A percentile compares a stretch with the other conserved stretches of the same genome.
These are phyloP conservation scores for Sporothrix phasma DNA, from an alignment of 2,329 filamentous ascomycete genomes.

Conservation along the genomic window DNA sequence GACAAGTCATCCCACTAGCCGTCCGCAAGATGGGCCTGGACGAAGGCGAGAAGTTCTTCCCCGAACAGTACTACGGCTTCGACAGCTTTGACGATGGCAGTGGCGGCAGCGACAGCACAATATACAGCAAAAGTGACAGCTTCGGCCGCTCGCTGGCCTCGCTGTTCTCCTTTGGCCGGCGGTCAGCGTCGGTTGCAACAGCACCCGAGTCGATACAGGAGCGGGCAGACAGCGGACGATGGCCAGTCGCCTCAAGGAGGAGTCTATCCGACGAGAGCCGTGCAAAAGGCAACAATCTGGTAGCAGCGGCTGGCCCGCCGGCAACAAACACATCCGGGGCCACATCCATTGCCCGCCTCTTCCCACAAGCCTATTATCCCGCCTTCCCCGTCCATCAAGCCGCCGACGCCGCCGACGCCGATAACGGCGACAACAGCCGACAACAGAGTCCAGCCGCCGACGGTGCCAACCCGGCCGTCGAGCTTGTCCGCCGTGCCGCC, in stretches of 20 bases:
- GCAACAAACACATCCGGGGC: slow-evolving; percentile 27
- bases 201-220: neutral
- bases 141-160: slow-evolving; percentile 10
- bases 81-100: slow-evolving; percentile 1
- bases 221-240: neutral
- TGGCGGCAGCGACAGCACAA: neutral
- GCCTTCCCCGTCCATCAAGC: slow-evolving; percentile 42
- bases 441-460: slow-evolving; percentile 16
- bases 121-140: neutral
- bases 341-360: slow-evolving; percentile 14
- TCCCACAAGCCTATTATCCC: slow-evolving; percentile 31
- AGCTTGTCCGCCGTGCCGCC: slow-evolving; percentile 34
- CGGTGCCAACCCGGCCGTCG: slow-evolving; percentile 15
- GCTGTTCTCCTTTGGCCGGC: slow-evolving; percentile 13
- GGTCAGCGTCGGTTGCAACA: neutral
- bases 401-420: too few species aligned
- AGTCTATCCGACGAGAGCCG: neutral
- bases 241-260: slow-evolving; percentile 1
- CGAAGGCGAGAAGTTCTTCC: slow-evolving; percentile 62
- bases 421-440: neutral
- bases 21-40: slow-evolving; percentile 64
- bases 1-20: slow-evolving; percentile 40
- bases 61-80: slow-evolving; percentile 51
- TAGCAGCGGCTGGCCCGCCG: neutral
- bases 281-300: too few species aligned